phyloP scores from a whole-genome alignment of 2,329 filamentous ascomycete species.

The Ophiostoma pallidulum region DNA sequence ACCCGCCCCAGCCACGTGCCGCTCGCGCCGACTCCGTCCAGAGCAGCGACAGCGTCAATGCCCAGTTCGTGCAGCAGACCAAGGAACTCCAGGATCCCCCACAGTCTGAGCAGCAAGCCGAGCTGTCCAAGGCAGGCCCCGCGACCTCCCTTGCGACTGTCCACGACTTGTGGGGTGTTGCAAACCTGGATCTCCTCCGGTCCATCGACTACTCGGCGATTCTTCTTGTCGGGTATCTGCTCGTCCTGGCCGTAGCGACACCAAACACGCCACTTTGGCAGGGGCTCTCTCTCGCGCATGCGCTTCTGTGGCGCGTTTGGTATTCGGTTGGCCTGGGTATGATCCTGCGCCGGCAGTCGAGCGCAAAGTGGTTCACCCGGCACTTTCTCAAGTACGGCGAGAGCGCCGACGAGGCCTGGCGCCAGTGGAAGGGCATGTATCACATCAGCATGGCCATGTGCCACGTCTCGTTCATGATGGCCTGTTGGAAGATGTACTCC shows the following conservation, averaged over 20 bases:
- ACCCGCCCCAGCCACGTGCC: slow-evolving; percentile 69
- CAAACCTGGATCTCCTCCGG: slow-evolving; percentile 81
- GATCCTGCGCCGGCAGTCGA: slow-evolving; percentile 77
- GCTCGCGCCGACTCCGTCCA: slow-evolving; percentile 26
- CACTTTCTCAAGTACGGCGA: slow-evolving; percentile 98
- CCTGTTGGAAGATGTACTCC: slow-evolving; percentile 93
- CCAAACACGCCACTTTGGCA: slow-evolving; percentile 70
- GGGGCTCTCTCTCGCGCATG: slow-evolving; percentile 70
- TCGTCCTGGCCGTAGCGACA: slow-evolving; percentile 62
- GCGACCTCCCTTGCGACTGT: slow-evolving; percentile 51
- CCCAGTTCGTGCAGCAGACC: slow-evolving; percentile 3
- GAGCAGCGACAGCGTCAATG: slow-evolving; percentile 8
- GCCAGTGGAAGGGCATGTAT: slow-evolving; percentile 94
- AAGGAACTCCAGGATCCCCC: slow-evolving; percentile 7
- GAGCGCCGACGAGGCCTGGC: slow-evolving; percentile 83
- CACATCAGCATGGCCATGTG: slow-evolving; percentile 87
- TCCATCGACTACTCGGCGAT: slow-evolving; percentile 75
- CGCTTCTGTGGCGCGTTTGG: slow-evolving; percentile 79
- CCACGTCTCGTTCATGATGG: slow-evolving; percentile 79
- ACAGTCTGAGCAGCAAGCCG: slow-evolving; percentile 8
- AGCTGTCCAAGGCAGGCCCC: too few relatives aligned
- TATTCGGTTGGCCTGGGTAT: slow-evolving; percentile 81
- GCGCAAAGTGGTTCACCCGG: slow-evolving; percentile 87
- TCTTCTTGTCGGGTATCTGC: slow-evolving; percentile 66
- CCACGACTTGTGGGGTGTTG: slow-evolving; percentile 73